A percentile compares a stretch with the other conserved stretches of the same genome.
Evolutionary conservation across 768 basidiomycete genomes (phyloP).

Genomic region (Tricholoma bakamatsutake): DNA sequence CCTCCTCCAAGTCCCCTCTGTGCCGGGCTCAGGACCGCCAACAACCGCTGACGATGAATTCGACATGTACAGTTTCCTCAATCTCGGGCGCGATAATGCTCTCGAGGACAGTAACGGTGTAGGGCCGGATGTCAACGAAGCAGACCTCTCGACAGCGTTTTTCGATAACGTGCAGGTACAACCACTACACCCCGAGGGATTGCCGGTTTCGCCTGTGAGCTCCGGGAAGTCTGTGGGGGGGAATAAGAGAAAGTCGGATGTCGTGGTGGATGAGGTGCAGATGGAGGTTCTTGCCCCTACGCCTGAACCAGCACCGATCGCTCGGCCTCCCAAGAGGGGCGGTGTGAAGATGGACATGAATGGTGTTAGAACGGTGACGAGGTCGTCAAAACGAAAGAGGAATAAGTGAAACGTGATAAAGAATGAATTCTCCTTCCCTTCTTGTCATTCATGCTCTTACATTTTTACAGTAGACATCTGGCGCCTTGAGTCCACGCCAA

Average conservation of each 20-base stretch:
- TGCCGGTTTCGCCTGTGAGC: not conserved
- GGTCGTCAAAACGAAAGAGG: conserved; percentile 13
- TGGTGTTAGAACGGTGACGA: not conserved
- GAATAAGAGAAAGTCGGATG: not conserved
- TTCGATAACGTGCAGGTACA: not conserved
- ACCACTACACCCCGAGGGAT: not conserved
- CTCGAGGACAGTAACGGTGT: not conserved
- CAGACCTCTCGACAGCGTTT: not conserved
- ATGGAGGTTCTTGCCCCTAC: not conserved
- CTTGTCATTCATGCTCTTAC: not conserved
- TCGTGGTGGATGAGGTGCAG: not conserved
- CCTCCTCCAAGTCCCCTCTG: not conserved
- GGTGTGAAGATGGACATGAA: not conserved
- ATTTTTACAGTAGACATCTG: not conserved
- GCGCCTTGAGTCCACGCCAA: not conserved
- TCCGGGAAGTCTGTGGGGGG: not conserved
- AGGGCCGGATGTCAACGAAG: not conserved
- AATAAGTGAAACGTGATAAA: conserved; percentile 8
- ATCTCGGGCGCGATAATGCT: not conserved
- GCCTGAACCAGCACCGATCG: not conserved
- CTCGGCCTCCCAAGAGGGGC: not conserved
- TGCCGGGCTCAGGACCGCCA: not conserved
- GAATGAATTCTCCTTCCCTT: not conserved
- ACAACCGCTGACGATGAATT: not conserved
- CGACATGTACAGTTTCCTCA: not conserved